Evolutionary conservation across 2,329 filamentous ascomycete genomes (phyloP).

Genomic region (Fusarium redolens): DNA sequence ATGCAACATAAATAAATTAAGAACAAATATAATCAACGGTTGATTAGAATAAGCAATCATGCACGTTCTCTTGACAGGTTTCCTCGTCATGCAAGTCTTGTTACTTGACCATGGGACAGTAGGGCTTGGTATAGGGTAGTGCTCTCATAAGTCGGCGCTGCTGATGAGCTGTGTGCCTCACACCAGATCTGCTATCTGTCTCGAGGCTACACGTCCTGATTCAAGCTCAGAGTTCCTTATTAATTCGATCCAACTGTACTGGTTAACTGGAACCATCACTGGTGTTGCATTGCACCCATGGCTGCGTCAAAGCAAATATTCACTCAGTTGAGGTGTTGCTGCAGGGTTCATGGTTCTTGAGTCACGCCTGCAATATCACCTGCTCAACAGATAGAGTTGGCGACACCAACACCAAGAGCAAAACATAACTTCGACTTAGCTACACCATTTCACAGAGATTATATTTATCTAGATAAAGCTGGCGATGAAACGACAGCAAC

Average conservation of each 20-base stretch:
- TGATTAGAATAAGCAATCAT: too few species aligned
- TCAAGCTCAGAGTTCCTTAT: not conserved
- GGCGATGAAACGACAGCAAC: not conserved
- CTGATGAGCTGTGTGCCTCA: not conserved
- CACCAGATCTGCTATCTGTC: not conserved
- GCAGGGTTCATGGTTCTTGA: slow-evolving; percentile 24
- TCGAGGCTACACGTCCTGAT: not conserved
- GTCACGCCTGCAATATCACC: slow-evolving; percentile 2
- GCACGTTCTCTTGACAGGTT: not conserved
- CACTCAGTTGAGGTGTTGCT: not conserved
- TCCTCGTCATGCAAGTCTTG: not conserved
- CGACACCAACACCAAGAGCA: not conserved
- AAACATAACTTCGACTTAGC: not conserved
- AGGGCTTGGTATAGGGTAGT: not conserved
- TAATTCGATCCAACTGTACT: not conserved
- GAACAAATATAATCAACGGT: too few species aligned
- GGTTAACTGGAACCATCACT: not conserved
- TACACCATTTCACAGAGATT: not conserved
- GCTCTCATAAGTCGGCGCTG: not conserved
- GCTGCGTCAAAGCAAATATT: slow-evolving; percentile 21
- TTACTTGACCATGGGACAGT: not conserved
- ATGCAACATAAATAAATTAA: fast-evolving
- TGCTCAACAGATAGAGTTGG: not conserved
- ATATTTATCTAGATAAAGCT: not conserved
- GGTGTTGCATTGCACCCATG: not conserved